Evolutionary conservation across 768 basidiomycete species (phyloP), one percentile per base, ranked within the genome.

Genomic region (Leccinum rimulosum): DNA sequence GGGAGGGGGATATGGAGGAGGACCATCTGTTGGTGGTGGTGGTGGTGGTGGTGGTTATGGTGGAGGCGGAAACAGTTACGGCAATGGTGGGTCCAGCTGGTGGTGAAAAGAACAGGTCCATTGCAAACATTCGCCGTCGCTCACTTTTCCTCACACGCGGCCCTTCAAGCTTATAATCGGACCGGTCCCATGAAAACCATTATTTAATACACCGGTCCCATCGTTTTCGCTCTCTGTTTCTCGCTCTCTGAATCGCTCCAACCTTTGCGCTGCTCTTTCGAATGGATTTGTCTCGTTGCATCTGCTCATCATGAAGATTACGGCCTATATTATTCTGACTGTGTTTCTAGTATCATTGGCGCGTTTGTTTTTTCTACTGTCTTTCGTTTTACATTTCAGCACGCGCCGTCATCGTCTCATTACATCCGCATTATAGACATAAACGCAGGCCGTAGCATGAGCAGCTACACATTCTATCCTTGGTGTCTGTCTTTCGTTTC

Each of bases 181-280:
- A 25, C 64, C 57, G 61, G 58, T 56, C 62, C 22, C 57, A 65
- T 70, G 64, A 63, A 74, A 71, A 60, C 65, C 33, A 53, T 62
- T 58, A 67, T 61, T 61, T 60, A 59, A 69, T 56, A 40, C 57
- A 53, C 60, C 55, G 63, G 58, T 38, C 57, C 36, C 62, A 55
- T 59, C 55, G 54, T 61, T 65, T 57, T 64, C 63, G 63, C 63
- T 66, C 15, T 66, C 65, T 61, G 61, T 68, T 66, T 69, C 59
- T 70, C 68, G 66, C 65, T 69, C 64, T 72, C 66, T 68, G 67
- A 70, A 74, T 69, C 67, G 28, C 64, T 68, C 72, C 76, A 74
- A 80, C 75, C 75, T 63, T 70, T 80, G 82, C 82, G 82, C 85
- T 86, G 82, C 85, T 86, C 82, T 84, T 81, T 78, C 74, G 68